A percentile compares a stretch with the other conserved stretches of the same genome.
These are phyloP conservation scores for Phytophthora crassamura DNA, from an alignment of 352 stramenopile genomes.

Conservation along the genomic window DNA sequence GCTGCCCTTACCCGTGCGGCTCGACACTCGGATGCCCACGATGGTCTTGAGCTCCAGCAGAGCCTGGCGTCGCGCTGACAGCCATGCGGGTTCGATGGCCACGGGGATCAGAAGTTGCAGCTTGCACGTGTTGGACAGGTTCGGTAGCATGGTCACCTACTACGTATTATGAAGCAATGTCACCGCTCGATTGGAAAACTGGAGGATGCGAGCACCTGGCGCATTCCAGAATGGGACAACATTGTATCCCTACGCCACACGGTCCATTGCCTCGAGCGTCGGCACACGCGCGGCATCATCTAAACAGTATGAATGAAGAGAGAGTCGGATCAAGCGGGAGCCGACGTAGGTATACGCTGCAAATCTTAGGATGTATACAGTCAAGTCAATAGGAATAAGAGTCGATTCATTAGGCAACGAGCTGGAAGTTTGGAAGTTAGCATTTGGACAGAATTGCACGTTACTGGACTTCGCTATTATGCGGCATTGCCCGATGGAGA, in stretches of 20 bases:
- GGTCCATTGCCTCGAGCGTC: conserved; percentile 10
- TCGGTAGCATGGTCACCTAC: conserved; percentile 34
- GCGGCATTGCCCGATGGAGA: background rate
- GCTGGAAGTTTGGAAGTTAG: too few relatives aligned
- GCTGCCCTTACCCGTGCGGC: conserved; percentile 16
- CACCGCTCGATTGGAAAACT: conserved; percentile 19
- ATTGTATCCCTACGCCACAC: background rate
- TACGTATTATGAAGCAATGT: conserved; percentile 22
- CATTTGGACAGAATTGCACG: too few relatives aligned
- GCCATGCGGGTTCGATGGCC: conserved; percentile 32
- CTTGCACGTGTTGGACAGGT: conserved; percentile 35
- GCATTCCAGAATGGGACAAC: conserved; percentile 30
- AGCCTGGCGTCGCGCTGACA: conserved; percentile 26
- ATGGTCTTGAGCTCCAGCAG: conserved; percentile 39
- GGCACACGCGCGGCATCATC: conserved; percentile 21
- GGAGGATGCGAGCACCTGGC: conserved; percentile 19
- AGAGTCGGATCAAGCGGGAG: conserved; percentile 11
- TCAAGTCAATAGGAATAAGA: background rate
- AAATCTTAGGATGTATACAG: conserved; percentile 10
- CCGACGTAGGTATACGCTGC: too few relatives aligned
- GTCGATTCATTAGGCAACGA: background rate
- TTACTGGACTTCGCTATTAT: conserved; percentile 11
- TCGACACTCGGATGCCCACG: conserved; percentile 29
- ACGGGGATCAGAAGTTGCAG: conserved; percentile 40
- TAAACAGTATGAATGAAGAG: conserved; percentile 28